phyloP scores from a whole-genome alignment of 1,284 basidiomycete species.

The Puccinia hordei region DNA sequence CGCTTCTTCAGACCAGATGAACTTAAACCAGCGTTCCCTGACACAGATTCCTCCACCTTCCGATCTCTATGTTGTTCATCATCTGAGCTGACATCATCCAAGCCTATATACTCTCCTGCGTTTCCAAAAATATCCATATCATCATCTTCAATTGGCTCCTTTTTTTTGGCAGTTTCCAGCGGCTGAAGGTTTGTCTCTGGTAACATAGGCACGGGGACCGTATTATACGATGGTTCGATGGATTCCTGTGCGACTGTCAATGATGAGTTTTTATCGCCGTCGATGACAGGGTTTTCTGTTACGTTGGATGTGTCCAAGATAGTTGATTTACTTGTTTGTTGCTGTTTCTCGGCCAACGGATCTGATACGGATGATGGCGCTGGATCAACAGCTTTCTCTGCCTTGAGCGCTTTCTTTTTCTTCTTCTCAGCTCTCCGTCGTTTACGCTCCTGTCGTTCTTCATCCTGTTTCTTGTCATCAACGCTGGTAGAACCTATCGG shows the following conservation, averaged over 20 bases:
- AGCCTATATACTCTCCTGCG: conserved; percentile 49
- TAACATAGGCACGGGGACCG: background rate
- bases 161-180: background rate
- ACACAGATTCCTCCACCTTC: background rate
- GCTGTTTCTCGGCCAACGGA: background rate
- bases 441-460: conserved; percentile 47
- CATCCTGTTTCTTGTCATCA: conserved; percentile 20
- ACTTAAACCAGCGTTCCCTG: background rate
- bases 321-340: background rate
- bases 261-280: background rate
- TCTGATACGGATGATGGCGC: background rate
- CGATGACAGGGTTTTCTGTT: background rate
- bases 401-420: conserved; percentile 36
- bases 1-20: conserved; percentile 16
- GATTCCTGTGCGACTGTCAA: background rate
- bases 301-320: background rate
- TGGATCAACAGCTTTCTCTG: background rate
- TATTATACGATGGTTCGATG: background rate
- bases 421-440: conserved; percentile 48
- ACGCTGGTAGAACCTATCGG: conserved; percentile 33
- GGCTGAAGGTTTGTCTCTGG: background rate
- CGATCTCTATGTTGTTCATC: conserved; percentile 13
- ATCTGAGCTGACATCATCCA: conserved; percentile 45
- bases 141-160: conserved; percentile 34
- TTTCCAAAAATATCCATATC: conserved; percentile 49